Evolutionary conservation across 2,329 filamentous ascomycete species (phyloP).

Genomic region (Venturiaceae sp.): DNA sequence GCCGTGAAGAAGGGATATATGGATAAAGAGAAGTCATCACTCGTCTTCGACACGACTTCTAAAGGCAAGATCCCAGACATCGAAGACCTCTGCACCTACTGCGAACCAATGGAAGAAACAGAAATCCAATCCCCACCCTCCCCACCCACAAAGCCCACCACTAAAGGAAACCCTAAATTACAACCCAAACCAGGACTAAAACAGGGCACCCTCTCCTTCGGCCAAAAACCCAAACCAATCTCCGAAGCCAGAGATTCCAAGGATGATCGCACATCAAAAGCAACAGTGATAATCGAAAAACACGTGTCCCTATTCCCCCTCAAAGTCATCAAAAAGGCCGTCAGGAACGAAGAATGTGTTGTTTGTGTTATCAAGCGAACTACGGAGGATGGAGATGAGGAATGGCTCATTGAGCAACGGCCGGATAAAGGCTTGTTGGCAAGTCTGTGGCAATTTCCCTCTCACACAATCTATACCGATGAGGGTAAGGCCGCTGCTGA

Average conservation of each 20-base stretch:
- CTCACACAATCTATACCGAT: constrained; percentile 14
- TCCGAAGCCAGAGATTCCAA: not conserved
- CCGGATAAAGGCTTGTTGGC: constrained; percentile 19
- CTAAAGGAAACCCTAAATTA: not conserved
- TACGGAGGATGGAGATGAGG: constrained; percentile 1
- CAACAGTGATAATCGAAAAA: not conserved
- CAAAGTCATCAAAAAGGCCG: constrained; percentile 23
- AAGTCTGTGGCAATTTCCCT: constrained; percentile 22
- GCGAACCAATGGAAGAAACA: constrained; percentile 2
- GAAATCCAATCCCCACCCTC: not conserved
- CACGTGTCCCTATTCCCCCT: constrained; percentile 20
- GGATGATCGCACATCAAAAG: not conserved
- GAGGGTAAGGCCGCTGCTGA: constrained; percentile 13
- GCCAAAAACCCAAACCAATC: not conserved
- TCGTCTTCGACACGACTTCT: constrained; percentile 8
- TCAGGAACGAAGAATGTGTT: constrained; percentile 20
- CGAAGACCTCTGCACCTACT: constrained; percentile 6
- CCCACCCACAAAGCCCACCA: not conserved
- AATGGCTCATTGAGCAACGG: constrained; percentile 24
- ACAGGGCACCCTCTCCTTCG: not conserved
- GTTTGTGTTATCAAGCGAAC: constrained; percentile 21
- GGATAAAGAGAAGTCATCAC: constrained; percentile 10
- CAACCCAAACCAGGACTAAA: not conserved
- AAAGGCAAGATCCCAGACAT: constrained; percentile 15
- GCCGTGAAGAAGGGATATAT: constrained; percentile 10